These are phyloP conservation scores for Cyclotella baltica DNA, from an alignment of 108 stramenopile species.

Conservation along the genomic window DNA sequence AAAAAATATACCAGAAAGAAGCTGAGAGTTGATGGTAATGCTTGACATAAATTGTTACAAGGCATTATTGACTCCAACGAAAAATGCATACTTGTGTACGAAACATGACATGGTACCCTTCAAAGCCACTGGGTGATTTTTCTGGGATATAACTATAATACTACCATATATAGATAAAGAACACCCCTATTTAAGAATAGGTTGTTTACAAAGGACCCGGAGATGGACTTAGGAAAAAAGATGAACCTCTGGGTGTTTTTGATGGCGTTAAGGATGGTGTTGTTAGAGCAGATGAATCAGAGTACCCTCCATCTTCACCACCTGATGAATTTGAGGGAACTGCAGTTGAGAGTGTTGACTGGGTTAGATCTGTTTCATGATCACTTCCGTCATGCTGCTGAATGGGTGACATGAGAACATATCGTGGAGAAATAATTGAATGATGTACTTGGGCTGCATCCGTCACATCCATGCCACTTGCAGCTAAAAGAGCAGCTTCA, in stretches of 20 bases:
- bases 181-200: conserved; percentile 7
- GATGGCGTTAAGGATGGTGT: conserved; percentile 24
- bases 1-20: too few relatives aligned
- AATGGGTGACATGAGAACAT: conserved; percentile 54
- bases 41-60: not conserved
- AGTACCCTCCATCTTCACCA: conserved; percentile 16
- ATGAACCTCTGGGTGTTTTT: conserved; percentile 2
- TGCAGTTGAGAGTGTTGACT: conserved; percentile 17
- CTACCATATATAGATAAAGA: not conserved
- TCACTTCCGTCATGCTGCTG: conserved; percentile 31
- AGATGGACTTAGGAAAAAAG: conserved; percentile 26
- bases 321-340: conserved; percentile 1
- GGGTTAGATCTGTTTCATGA: conserved; percentile 19
- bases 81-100: too few relatives aligned
- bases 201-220: conserved; percentile 36
- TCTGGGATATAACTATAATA: not conserved
- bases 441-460: conserved; percentile 34
- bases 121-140: not conserved
- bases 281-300: conserved; percentile 35
- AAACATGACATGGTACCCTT: not conserved
- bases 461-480: conserved; percentile 31
- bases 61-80: not conserved
- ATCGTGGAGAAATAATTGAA: conserved; percentile 43
- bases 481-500: conserved; percentile 54
- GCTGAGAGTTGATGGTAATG: too few relatives aligned